Evolutionary conservation across 1,284 basidiomycete species (phyloP), one percentile per base, ranked within the genome.

Genomic region (Tetrapyrgos nigripes): DNA sequence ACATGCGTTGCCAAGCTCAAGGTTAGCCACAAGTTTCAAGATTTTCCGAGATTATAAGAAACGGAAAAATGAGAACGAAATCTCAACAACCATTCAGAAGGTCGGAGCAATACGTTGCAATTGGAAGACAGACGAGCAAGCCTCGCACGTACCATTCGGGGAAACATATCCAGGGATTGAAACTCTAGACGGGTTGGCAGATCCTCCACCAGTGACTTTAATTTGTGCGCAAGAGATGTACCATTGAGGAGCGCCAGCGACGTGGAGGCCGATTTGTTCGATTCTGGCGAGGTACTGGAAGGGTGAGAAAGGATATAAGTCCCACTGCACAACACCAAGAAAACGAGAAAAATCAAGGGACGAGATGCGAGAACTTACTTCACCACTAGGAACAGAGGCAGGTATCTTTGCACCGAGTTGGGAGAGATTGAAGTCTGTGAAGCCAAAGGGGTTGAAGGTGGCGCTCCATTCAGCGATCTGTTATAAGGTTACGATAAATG

Each of bases 221-320:
- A 79, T 76, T 55, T 79, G 77, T 29, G 74, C 77, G 56, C 77
- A 78, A 50, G 74, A 75, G 57, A 79, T 74, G 65, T 76, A 79
- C 62, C 64, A 75, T 61, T 78, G 74, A 10, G 76, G 76, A 23
- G 75, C 70, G 56, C 71, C 75, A 29, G 69, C 68, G 26, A 78
- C 76, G 66, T 79, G 78, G 5, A 80, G 66, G 21, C 71, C 79
- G 45, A 75, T 69, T 58, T 79, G 76, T 59, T 82, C 79, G 64
- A 79, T 74, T 48, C 79, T 74, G 43, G 76, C 66, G 11, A 81
- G 69, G 62, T 80, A 80, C 69, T 79, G 48, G 24, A 31, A 28
- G 19, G 9, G n/a, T n/a, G 17, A 8, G 37, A 17, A 9, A n/a
- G 5, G 37, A 40, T 40, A 35, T 26, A 6, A 43, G 31, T 3